Percentiles rank a stretch among this genome's conserved stretches.
phyloP scores from a whole-genome alignment of 805 yeast genomes.

The Saturnispora halmiae region DNA sequence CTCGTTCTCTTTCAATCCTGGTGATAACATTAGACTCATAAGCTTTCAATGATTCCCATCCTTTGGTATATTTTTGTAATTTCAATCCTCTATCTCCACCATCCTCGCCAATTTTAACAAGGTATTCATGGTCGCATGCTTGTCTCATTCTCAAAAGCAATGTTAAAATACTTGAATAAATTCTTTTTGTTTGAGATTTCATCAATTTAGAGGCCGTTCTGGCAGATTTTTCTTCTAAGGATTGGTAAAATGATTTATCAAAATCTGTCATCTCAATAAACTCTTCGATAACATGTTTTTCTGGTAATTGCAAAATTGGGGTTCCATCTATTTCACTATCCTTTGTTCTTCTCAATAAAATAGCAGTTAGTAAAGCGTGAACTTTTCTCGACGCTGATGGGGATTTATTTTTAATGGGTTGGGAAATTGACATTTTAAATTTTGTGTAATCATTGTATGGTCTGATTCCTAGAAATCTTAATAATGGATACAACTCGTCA shows the following conservation, averaged over 20 bases:
- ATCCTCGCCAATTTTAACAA: slow-evolving; percentile 56
- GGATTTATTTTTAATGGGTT: slow-evolving; percentile 40
- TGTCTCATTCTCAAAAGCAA: slow-evolving; percentile 73
- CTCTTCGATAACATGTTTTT: slow-evolving; percentile 42
- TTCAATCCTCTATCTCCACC: slow-evolving; percentile 33
- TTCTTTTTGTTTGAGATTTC: slow-evolving; percentile 17
- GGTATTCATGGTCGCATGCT: slow-evolving; percentile 72
- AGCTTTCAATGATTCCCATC: slow-evolving; percentile 19
- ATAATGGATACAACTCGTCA: slow-evolving; percentile 44
- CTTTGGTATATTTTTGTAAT: slow-evolving; percentile 27
- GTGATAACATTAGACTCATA: slow-evolving; percentile 21
- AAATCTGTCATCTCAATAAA: slow-evolving; percentile 42
- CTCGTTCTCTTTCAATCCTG: slow-evolving; percentile 27
- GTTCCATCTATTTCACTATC: slow-evolving; percentile 64
- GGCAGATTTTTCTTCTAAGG: slow-evolving; percentile 48
- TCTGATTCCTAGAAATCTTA: slow-evolving; percentile 41
- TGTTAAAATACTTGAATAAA: slow-evolving; percentile 55
- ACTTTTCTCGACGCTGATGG: slow-evolving; percentile 38
- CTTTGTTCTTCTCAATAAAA: slow-evolving; percentile 69
- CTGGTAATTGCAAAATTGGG: slow-evolving; percentile 64
- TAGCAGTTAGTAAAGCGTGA: slow-evolving; percentile 61
- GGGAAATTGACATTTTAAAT: slow-evolving; percentile 48
- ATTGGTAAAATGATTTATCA: slow-evolving; percentile 49
- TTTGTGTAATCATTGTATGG: slow-evolving; percentile 58
- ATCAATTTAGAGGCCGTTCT: slow-evolving; percentile 41